These are phyloP conservation scores for Ceratobasidium sp. DNA, from an alignment of 1,284 basidiomycete genomes.

Conservation along the genomic window DNA sequence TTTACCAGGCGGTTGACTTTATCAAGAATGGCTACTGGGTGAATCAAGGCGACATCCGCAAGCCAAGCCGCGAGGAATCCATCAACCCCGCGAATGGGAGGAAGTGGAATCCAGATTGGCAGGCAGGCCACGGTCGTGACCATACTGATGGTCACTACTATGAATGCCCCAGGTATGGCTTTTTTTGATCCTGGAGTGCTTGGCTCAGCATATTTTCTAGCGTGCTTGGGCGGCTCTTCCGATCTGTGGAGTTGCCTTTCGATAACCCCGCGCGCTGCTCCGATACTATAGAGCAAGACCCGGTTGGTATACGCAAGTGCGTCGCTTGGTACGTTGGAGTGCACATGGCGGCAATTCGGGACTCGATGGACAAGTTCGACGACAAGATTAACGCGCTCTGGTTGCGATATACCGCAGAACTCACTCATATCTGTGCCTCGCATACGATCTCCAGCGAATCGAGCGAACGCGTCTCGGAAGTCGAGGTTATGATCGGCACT, in stretches of 20 bases:
- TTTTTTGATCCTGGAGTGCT: background rate
- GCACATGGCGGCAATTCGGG: background rate
- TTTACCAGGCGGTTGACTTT: constrained; percentile 26
- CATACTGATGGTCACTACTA: constrained; percentile 17
- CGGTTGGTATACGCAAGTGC: background rate
- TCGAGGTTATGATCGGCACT: constrained; percentile 39
- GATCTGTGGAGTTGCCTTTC: constrained; percentile 59
- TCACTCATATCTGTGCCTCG: constrained; percentile 37
- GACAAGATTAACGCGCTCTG: constrained; percentile 5
- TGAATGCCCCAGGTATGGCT: constrained; percentile 18
- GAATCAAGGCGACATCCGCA: background rate
- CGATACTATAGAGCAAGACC: background rate
- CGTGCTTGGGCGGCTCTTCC: constrained; percentile 64
- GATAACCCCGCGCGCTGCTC: constrained; percentile 11
- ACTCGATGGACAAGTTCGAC: background rate
- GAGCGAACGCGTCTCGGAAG: constrained; percentile 33
- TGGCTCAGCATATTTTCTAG: constrained; percentile 37
- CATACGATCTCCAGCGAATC: constrained; percentile 31
- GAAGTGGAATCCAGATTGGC: constrained; percentile 20
- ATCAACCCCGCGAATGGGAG: background rate
- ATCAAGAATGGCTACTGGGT: constrained; percentile 20
- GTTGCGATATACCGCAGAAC: constrained; percentile 24
- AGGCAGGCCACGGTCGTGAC: constrained; percentile 28
- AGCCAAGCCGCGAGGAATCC: background rate
- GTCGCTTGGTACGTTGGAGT: background rate